Evolutionary conservation across 176 grass and related monocot species (phyloP).

Genomic region (Ananas comosus): DNA sequence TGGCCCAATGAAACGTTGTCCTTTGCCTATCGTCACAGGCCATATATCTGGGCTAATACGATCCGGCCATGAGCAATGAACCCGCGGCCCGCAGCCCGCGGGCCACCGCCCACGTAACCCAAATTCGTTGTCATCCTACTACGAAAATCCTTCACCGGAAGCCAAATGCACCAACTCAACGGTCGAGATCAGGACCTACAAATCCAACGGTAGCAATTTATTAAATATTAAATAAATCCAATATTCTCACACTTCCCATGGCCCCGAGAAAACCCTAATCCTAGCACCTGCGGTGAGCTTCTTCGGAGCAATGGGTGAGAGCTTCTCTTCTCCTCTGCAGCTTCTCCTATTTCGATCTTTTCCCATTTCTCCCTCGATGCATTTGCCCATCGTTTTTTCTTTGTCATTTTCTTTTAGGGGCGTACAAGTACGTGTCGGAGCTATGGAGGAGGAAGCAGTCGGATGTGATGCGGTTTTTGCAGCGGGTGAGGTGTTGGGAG

Average conservation of each 20-base stretch:
- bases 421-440: slow-evolving; percentile 82
- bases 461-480: slow-evolving; percentile 30
- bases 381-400: background rate
- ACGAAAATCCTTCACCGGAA: too few relatives aligned
- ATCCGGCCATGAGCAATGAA: too few relatives aligned
- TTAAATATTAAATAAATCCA: background rate
- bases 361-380: background rate
- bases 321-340: background rate
- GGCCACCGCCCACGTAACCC: too few relatives aligned
- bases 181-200: too few relatives aligned
- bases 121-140: too few relatives aligned
- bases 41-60: too few relatives aligned
- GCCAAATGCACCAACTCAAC: too few relatives aligned
- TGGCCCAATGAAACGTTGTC: too few relatives aligned
- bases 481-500: slow-evolving; percentile 32
- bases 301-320: background rate
- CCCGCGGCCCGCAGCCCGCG: too few relatives aligned
- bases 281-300: background rate
- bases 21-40: too few relatives aligned
- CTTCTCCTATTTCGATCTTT: background rate
- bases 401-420: slow-evolving; percentile 25
- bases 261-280: background rate
- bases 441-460: slow-evolving; percentile 66
- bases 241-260: background rate
- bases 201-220: background rate